Evolutionary conservation across 306 rosid genomes (phyloP).

Genomic region (Medicago ruthenica): DNA sequence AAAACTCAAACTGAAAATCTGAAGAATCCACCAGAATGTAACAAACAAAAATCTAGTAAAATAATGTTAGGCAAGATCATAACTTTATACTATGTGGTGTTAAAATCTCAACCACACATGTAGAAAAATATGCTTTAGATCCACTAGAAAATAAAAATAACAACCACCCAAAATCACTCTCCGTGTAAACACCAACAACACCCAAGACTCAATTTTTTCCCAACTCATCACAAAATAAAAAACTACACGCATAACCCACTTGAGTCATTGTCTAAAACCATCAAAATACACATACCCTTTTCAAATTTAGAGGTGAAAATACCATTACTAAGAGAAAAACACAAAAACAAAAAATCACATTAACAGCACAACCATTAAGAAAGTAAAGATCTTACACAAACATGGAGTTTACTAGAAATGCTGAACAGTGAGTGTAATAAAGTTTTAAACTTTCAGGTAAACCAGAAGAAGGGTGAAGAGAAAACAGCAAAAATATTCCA

Average conservation of each 20-base stretch:
- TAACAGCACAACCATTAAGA: neutral
- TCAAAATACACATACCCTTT: constrained; percentile 35
- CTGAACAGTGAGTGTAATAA: constrained; percentile 30
- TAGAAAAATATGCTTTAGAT: constrained; percentile 51
- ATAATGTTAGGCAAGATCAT: constrained; percentile 64
- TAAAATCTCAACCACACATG: constrained; percentile 56
- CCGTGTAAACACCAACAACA: constrained; percentile 75
- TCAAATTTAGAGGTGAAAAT: constrained; percentile 37
- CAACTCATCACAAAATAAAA: constrained; percentile 34
- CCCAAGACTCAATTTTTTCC: constrained; percentile 60
- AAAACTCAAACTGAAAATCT: constrained; percentile 60
- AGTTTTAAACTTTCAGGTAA: constrained; percentile 35
- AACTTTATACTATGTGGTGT: constrained; percentile 49
- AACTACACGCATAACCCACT: constrained; percentile 38
- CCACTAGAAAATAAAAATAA: constrained; percentile 53
- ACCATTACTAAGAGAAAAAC: constrained; percentile 37
- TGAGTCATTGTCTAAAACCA: constrained; percentile 21
- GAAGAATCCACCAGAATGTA: constrained; percentile 78
- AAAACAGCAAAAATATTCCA: constrained; percentile 26
- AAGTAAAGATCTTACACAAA: constrained; percentile 37
- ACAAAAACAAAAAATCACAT: constrained; percentile 8
- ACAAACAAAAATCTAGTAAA: constrained; percentile 61
- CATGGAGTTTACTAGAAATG: constrained; percentile 43
- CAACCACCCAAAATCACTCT: constrained; percentile 80
- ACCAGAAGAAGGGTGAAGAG: constrained; percentile 38